Evolutionary conservation across 2,329 filamentous ascomycete genomes (phyloP).

Genomic region (Neocucurbitaria cava): DNA sequence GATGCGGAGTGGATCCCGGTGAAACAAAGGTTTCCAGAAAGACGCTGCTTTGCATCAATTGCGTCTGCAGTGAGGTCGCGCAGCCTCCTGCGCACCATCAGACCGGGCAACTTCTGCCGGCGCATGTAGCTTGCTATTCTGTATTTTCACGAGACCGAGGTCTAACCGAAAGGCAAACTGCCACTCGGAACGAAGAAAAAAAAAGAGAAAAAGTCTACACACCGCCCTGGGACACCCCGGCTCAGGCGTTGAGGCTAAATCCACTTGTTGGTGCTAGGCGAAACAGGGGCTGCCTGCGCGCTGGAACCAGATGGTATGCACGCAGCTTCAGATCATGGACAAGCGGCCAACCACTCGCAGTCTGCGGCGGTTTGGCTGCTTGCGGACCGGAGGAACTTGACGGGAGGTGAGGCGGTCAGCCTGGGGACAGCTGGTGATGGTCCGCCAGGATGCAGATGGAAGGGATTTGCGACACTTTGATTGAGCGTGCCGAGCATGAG

Average conservation of each 20-base stretch:
- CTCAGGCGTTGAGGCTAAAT: slow-evolving; percentile 41
- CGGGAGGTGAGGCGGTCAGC: slow-evolving; percentile 41
- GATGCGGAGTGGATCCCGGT: slow-evolving; percentile 25
- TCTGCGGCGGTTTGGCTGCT: slow-evolving; percentile 27
- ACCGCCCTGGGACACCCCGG: slow-evolving; percentile 38
- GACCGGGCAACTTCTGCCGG: slow-evolving; percentile 6
- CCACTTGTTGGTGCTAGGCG: slow-evolving; percentile 27
- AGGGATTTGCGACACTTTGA: slow-evolving; percentile 16
- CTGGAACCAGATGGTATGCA: slow-evolving; percentile 41
- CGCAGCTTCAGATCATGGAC: slow-evolving; percentile 42
- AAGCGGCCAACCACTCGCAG: slow-evolving; percentile 21
- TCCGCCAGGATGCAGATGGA: slow-evolving; percentile 17
- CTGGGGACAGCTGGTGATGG: slow-evolving; percentile 23
- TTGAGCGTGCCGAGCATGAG: slow-evolving; percentile 18
- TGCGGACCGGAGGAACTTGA: slow-evolving; percentile 4
- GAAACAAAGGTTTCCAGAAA: slow-evolving; percentile 37
- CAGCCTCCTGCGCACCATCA: slow-evolving; percentile 7
- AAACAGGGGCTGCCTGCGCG: slow-evolving; percentile 35
- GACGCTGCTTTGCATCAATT: not conserved
- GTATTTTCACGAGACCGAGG: slow-evolving; percentile 18
- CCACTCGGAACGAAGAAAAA: slow-evolving; percentile 22
- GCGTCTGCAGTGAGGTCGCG: not conserved
- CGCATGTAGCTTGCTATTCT: slow-evolving; percentile 2
- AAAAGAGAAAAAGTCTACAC: slow-evolving; percentile 29
- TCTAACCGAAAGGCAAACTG: slow-evolving; percentile 20